Base-by-base conservation (phyloP, 2,329 filamentous ascomycete species). In the Diaporthe citrichinensis region DNA sequence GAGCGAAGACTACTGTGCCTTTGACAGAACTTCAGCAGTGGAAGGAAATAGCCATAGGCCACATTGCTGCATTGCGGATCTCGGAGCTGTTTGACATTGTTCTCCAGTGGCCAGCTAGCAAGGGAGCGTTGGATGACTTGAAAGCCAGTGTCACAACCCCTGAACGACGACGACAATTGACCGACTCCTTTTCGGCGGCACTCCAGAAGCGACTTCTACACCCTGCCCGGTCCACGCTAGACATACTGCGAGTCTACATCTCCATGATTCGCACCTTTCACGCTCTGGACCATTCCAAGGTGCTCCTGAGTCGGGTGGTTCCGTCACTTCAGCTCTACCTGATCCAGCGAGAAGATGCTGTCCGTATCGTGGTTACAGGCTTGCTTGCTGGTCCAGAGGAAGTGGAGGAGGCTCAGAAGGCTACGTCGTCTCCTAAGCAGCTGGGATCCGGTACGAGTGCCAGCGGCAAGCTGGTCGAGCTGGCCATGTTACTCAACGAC, bases 41-140 rank as follows among this genome's bases (percentile, higher is more conserved):
- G 90, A 93, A 93, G 80, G 91, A 93, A 55, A 92, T 93, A 79
- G 93, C 92, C 23, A 83, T 94, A 59, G 90, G 90, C 3, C 90
- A 92, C 59, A 87, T 96, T 23, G 94, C 94, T 3, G 88, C 90
- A 25, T 86, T 94, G 65, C 90, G 94, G 58, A 94, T 93, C 61
- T 87, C 89, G 10, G 92, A 95, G 80, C 86, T 97, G 14, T 96
- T 95, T 80, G 93, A 96, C 80, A 95, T 96, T 80, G 92, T 95
- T 61, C 88, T 94, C 74, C 88, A 90, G 74, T 97, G 94, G 94
- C 93, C 94, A 5, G 84, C 88, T 49, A 95, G 93, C 78, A 88
- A 89, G 73, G 92, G 92, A 3, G 95, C 93, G 1, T 88, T 97
- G 3, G 90, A 94, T 41, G 95, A 97, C 80, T 89, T 96, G 77